Base-by-base conservation (phyloP, 2,329 filamentous ascomycete species). In the Falciphora oryzae region DNA sequence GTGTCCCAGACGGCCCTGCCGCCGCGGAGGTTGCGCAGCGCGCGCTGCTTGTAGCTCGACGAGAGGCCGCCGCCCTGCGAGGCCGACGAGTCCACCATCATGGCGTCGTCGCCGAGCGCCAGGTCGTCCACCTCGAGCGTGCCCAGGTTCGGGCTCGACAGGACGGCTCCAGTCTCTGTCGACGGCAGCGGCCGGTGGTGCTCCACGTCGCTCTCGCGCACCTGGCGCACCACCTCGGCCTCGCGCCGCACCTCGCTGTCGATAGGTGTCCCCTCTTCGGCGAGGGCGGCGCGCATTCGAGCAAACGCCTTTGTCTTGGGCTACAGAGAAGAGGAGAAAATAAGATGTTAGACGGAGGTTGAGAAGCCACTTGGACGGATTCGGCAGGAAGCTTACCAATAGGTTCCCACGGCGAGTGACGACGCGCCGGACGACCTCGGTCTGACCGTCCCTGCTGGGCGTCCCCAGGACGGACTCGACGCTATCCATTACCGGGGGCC, bases 241-340 rank as follows among this genome's bases (percentile, higher is more conserved):
- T 99, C 95, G 56, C 93, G 89, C 63, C 91, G 89, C 65, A 92
- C 88, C 75, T 99, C 95, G 57, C 90, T 89, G 71, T 99, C 95
- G 13, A 96, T 82, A 0, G 95, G 95, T 0, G 93, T 87, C 22
- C 86, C 85, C 78, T 99, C 95, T 77, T 99, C 95, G 65, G 91
- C 83, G 0, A 99, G 83, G 4, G 93, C 93, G 11, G 94, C 95
- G 67, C 91, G 88, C 69, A 99, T 97, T 14, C 95, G 89, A 6
- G 93, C 93, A 75, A 99, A 99, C 0, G 90, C 93, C 78, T 97
- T 96, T 0, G 94, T 95, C 81, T 98, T 99, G 16, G 96, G 95
- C 91, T 96, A 69, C 50, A 4, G 4, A 35, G 13, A 32, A 18
- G 13, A 13, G 16, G 11, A 25, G 6, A 44, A 1, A 11, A 28